These are phyloP conservation scores for Leccinum fallax DNA, from an alignment of 1,284 basidiomycete species.

Conservation along the genomic window DNA sequence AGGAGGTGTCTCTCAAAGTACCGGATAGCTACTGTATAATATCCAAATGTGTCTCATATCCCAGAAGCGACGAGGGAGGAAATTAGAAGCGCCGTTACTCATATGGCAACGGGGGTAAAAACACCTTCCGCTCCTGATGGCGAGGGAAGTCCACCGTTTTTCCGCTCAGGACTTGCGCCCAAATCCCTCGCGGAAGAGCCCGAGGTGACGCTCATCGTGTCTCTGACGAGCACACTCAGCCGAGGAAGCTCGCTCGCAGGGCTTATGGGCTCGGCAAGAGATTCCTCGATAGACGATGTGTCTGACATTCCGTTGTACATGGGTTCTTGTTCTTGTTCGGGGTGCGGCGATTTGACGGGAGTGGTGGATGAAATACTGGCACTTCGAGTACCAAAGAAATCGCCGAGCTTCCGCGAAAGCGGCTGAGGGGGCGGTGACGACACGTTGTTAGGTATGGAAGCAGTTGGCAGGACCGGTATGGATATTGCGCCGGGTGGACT, in stretches of 20 bases:
- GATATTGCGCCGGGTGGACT: slow-evolving; percentile 24
- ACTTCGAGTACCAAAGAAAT: slow-evolving; percentile 61
- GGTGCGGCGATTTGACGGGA: slow-evolving; percentile 32
- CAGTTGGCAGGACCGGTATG: slow-evolving; percentile 37
- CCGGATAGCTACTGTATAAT: slow-evolving; percentile 12
- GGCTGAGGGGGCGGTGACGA: slow-evolving; percentile 38
- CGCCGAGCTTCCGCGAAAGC: slow-evolving; percentile 63
- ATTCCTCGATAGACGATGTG: slow-evolving; percentile 49
- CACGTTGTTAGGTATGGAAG: slow-evolving; percentile 18
- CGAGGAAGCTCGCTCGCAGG: slow-evolving; percentile 47
- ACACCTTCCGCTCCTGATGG: slow-evolving; percentile 17
- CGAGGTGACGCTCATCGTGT: slow-evolving; percentile 34
- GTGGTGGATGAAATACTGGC: slow-evolving; percentile 50
- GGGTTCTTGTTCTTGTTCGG: slow-evolving; percentile 46
- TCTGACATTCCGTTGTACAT: slow-evolving; percentile 53
- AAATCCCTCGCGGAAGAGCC: slow-evolving; percentile 31
- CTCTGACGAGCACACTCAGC: slow-evolving; percentile 40
- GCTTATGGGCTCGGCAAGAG: slow-evolving; percentile 53
- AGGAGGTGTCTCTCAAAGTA: slow-evolving; percentile 7
- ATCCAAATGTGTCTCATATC: slow-evolving; percentile 16
- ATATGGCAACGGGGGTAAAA: slow-evolving; percentile 36
- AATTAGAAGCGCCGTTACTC: slow-evolving; percentile 25
- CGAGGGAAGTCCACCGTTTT: slow-evolving; percentile 16
- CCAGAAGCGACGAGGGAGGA: slow-evolving; percentile 10
- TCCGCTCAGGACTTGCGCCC: slow-evolving; percentile 33